Conservation (phyloP, 257 asterid species). For the Plectranthus barbatus region DNA sequence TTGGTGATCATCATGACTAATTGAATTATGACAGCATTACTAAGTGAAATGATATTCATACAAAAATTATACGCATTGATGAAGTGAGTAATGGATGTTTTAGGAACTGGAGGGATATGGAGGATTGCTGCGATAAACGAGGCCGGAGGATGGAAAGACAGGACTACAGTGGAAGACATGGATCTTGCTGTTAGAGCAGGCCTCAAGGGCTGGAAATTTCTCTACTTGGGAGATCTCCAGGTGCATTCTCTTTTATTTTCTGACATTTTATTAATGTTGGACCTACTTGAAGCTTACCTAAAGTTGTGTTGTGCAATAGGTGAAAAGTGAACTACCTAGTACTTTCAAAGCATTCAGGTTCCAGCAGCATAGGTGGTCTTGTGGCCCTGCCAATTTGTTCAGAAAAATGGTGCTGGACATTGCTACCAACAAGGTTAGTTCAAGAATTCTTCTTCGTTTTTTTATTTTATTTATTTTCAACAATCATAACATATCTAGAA, state of each 20-base stretch:
- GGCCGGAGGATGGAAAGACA: constrained; percentile 70
- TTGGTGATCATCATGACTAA: constrained; percentile 8
- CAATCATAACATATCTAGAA: background rate
- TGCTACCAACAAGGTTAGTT: constrained; percentile 37
- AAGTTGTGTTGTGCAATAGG: constrained; percentile 19
- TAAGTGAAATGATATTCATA: background rate
- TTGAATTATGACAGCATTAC: background rate
- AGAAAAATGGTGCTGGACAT: constrained; percentile 50
- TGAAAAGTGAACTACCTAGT: constrained; percentile 64
- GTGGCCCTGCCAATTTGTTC: constrained; percentile 61
- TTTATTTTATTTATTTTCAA: background rate
- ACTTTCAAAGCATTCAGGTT: constrained; percentile 59
- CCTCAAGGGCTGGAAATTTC: constrained; percentile 66
- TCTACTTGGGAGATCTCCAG: constrained; percentile 55
- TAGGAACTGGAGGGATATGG: constrained; percentile 74
- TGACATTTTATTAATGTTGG: background rate
- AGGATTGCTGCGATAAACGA: constrained; percentile 50
- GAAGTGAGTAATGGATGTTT: background rate
- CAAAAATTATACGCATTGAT: background rate
- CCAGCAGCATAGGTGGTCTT: constrained; percentile 70
- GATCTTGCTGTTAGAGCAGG: constrained; percentile 66
- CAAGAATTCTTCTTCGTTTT: background rate
- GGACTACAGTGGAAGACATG: constrained; percentile 64
- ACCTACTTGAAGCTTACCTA: background rate
- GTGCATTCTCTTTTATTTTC: constrained; percentile 4